Percentiles rank a stretch among this genome's conserved stretches.
phyloP scores from a whole-genome alignment of 768 basidiomycete genomes.

The Psilocybe sp. region DNA sequence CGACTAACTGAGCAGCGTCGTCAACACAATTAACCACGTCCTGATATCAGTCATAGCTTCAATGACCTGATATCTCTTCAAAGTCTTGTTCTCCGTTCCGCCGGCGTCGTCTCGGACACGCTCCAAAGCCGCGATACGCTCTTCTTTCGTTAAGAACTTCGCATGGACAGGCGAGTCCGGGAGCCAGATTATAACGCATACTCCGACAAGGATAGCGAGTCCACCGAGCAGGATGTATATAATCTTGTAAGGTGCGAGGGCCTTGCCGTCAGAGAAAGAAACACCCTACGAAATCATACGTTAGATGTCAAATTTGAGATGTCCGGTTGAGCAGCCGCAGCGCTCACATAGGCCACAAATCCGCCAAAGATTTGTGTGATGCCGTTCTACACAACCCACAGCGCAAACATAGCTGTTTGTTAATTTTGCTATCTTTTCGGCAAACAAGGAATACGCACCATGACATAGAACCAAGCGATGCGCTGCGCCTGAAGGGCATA shows the following conservation, averaged over 20 bases:
- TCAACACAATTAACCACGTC: slow-evolving; percentile 61
- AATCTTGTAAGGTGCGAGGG: slow-evolving; percentile 57
- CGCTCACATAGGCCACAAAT: slow-evolving; percentile 56
- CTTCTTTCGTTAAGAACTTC: slow-evolving; percentile 50
- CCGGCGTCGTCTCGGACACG: slow-evolving; percentile 66
- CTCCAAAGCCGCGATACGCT: slow-evolving; percentile 60
- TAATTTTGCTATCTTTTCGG: neutral
- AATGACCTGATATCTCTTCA: slow-evolving; percentile 56
- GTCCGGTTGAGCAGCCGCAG: neutral
- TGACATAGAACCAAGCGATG: slow-evolving; percentile 66
- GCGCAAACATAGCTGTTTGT: neutral
- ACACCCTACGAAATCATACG: slow-evolving; percentile 39
- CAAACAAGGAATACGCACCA: slow-evolving; percentile 33
- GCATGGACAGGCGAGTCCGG: slow-evolving; percentile 68
- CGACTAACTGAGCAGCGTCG: slow-evolving; percentile 53
- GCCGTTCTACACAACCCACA: slow-evolving; percentile 40
- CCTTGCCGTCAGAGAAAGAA: slow-evolving; percentile 47
- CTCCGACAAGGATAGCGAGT: slow-evolving; percentile 56
- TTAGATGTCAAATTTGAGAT: neutral
- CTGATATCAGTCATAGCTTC: slow-evolving; percentile 57
- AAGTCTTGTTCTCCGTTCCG: slow-evolving; percentile 56
- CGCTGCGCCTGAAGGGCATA: slow-evolving; percentile 39
- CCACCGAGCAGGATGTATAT: slow-evolving; percentile 60
- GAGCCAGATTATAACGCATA: slow-evolving; percentile 55
- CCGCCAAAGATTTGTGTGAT: slow-evolving; percentile 61